Base-by-base conservation (phyloP, 108 stramenopile species). In the Nitzschia inconspicua region DNA sequence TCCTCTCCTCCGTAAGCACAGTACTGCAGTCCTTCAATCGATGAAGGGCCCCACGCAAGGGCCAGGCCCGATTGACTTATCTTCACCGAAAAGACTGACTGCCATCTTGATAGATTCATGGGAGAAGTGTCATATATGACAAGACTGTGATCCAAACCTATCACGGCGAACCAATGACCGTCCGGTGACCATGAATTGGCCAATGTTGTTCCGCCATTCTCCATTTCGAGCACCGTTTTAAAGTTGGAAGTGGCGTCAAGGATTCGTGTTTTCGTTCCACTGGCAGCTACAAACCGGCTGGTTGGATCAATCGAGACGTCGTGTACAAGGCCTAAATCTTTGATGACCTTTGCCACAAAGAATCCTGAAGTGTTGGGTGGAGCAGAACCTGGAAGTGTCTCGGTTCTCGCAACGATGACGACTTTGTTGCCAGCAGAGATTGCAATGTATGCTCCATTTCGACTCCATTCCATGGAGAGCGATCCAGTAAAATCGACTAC, bases 1-100 rank as follows among this genome's bases (percentile, higher is more conserved):
- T 76, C 63, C 53, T 78, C 79, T 2, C 86, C 86, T 28, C 82
- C 82, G 37, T 79, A 87, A 32, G 86, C 82, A 40, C 82, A 75
- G 46, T 87, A 87, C 22, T 83, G 69, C 35, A 82, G 46, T 24
- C 79, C 85, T 32, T 52, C 68, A 8, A 57, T 44, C 41, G 53
- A 60, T 9, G 74, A 47, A 18, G 77, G 77, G 19, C 77, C 82
- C 86, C 86, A 87, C n/a, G 82, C 78, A 26, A 87, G 67, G n/a
- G 86, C 77, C 25, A 52, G 43, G 7, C 79, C 75, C 19, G 72
- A 29, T 2, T 61, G 39, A 9, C 58, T 58, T 0, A 59, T 69
- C 3, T 71, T 41, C 7, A 87, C 65, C 9, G 79, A 54, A 57
- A 83, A 84, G 23, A 87, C 44, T 18, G 57, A 36, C 22, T 52